Evolutionary conservation across 2,329 filamentous ascomycete genomes (phyloP).

Genomic region (Dissoconium aciculare): DNA sequence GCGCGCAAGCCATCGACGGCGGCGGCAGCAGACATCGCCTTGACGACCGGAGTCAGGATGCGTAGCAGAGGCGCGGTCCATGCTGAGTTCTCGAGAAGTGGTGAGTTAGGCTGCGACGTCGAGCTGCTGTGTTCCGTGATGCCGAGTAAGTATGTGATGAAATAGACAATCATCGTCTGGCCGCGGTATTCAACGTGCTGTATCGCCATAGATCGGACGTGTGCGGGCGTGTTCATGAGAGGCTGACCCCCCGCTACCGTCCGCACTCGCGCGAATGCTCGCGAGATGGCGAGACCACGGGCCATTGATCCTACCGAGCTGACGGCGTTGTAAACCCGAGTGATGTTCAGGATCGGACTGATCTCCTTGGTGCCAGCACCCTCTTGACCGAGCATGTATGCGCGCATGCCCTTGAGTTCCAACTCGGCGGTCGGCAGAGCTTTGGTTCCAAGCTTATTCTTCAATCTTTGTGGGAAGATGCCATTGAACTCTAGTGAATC

Average conservation of each 20-base stretch:
- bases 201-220: constrained; percentile 44
- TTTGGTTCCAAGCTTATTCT: constrained; percentile 58
- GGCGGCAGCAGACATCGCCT: constrained; percentile 42
- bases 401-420: constrained; percentile 32
- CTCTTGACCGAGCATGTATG: constrained; percentile 48
- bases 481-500: constrained; percentile 42
- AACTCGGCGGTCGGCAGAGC: constrained; percentile 59
- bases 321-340: constrained; percentile 43
- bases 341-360: constrained; percentile 52
- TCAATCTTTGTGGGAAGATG: constrained; percentile 51
- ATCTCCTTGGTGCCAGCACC: constrained; percentile 56
- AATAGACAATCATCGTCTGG: constrained; percentile 40
- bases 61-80: constrained; percentile 34
- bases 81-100: background rate
- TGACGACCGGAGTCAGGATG: constrained; percentile 44
- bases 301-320: constrained; percentile 39
- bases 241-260: constrained; percentile 34
- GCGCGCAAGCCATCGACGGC: constrained; percentile 37
- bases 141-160: constrained; percentile 41
- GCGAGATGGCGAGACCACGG: constrained; percentile 42
- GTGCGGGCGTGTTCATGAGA: constrained; percentile 39
- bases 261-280: constrained; percentile 44
- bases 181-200: constrained; percentile 42
- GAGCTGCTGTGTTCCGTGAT: constrained; percentile 33
- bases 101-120: no score